phyloP scores from a whole-genome alignment of 2,329 filamentous ascomycete genomes.

The Stemphylium vesicarium region DNA sequence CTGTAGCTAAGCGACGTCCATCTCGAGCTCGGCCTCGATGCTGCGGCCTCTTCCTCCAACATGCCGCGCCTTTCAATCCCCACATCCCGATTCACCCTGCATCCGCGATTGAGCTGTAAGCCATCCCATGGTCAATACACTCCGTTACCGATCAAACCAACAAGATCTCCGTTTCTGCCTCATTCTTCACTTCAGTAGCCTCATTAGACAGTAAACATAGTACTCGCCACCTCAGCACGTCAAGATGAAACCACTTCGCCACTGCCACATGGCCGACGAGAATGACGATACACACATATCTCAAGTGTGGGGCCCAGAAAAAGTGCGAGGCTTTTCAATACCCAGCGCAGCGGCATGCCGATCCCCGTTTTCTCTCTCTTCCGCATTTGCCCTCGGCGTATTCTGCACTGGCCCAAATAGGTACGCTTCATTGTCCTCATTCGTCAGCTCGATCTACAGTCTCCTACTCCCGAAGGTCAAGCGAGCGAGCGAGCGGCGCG shows the following conservation, averaged over 20 bases:
- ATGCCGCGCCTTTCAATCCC: not conserved
- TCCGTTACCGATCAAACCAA: not conserved
- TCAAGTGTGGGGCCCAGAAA: not conserved
- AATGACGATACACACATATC: not conserved
- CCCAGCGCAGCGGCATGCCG: slow-evolving; percentile 6
- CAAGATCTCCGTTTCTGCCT: not conserved
- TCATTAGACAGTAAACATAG: slow-evolving; percentile 4
- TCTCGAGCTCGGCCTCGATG: not conserved
- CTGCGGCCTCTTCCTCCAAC: not conserved
- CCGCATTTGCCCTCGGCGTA: slow-evolving; percentile 12
- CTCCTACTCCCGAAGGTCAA: slow-evolving; percentile 1
- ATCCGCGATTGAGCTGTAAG: slow-evolving; percentile 6
- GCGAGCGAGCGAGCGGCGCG: slow-evolving; percentile 1
- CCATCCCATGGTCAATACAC: not conserved
- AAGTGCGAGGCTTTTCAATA: slow-evolving; percentile 3
- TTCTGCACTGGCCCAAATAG: slow-evolving; percentile 2
- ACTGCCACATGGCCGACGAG: slow-evolving; percentile 15
- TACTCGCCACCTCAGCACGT: slow-evolving; percentile 4
- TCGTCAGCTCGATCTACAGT: slow-evolving; percentile 1
- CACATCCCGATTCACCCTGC: slow-evolving; percentile 9
- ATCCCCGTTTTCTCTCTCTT: slow-evolving; percentile 4
- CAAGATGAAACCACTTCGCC: slow-evolving; percentile 1
- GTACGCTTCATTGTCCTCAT: not conserved
- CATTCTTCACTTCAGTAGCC: not conserved
- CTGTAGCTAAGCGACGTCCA: slow-evolving; percentile 3